Base-by-base conservation (phyloP, 495 filamentous ascomycete genomes). In the Hypoxylon rickii region DNA sequence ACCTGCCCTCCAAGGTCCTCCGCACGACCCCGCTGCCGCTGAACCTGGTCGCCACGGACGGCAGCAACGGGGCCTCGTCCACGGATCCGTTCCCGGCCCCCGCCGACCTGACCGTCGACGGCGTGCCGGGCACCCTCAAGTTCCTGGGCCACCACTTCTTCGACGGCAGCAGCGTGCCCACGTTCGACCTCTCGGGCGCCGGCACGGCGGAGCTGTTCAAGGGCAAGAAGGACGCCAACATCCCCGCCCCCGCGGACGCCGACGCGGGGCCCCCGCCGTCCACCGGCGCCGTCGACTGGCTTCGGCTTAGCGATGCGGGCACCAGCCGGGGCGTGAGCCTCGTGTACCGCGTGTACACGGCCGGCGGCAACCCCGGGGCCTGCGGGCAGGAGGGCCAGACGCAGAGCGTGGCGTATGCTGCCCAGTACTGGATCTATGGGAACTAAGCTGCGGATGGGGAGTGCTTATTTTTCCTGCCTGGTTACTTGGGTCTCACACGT, bases 381-480 rank as follows among this genome's bases (percentile, higher is more conserved):
- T 84, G 77, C 10, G 79, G 76, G 49, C 56, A 69, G 1, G 65
- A 57, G 0, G 73, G 72, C 0, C 59, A 54, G 7, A 64, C 78
- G 21, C 65, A 76, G 61, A 78, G 69, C 51, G 77, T 89, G 3
- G 76, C 82, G 8, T 92, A 90, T 69, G 72, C 86, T 0, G 81
- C 88, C 0, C 80, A 83, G 66, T 92, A 92, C 68, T 89, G 83
- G 84, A 83, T 90, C 49, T 89, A 83, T 62, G 74, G 71, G 31
- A 44, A 52, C 38, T 66, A 29, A 45, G 31, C 4, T 29, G 10
- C 24, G 24, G 4, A 10, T 10, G 10, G 10, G 24, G 5, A 4
- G 24, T 29, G 24, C 10, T 29, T 10, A 29, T 10, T 29, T n/a
- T n/a, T n/a, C n/a, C n/a, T n/a, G n/a, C n/a, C n/a, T n/a, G n/a